Conservation (phyloP, 2,329 filamentous ascomycete species). For the Magnaporthales sp. region DNA sequence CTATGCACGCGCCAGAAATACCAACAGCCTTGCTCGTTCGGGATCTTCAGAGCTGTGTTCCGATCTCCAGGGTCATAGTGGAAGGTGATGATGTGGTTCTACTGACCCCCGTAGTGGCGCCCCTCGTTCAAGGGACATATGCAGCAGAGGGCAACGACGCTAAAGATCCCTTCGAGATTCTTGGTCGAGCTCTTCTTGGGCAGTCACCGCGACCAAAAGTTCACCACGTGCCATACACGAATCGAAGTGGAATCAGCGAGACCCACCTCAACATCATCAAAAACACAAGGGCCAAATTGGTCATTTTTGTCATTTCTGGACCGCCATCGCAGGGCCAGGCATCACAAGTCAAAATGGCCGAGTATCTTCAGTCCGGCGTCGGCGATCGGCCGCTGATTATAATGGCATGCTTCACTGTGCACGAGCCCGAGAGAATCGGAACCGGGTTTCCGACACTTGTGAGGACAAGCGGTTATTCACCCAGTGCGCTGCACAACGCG, state of each 20-base stretch:
- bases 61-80: conserved; percentile 33
- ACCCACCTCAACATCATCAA: conserved; percentile 55
- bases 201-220: conserved; percentile 50
- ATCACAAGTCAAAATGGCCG: conserved; percentile 43
- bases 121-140: conserved; percentile 33
- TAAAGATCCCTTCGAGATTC: conserved; percentile 62
- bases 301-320: conserved; percentile 53
- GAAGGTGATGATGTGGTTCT: conserved; percentile 28
- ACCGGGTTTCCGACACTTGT: conserved; percentile 42
- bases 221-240: conserved; percentile 64
- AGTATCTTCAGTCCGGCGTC: conserved; percentile 25
- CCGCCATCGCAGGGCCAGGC: conserved; percentile 35
- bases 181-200: conserved; percentile 54
- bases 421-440: conserved; percentile 28
- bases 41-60: conserved; percentile 36
- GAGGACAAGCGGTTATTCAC: conserved; percentile 38
- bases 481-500: conserved; percentile 36
- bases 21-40: conserved; percentile 20
- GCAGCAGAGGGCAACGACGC: conserved; percentile 35
- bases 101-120: conserved; percentile 1
- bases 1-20: not conserved
- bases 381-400: conserved; percentile 38
- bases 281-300: conserved; percentile 43
- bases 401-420: conserved; percentile 39
- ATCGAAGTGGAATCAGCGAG: conserved; percentile 52